These are phyloP conservation scores for Brassica nigra DNA, from an alignment of 345 rosid genomes.

Conservation along the genomic window DNA sequence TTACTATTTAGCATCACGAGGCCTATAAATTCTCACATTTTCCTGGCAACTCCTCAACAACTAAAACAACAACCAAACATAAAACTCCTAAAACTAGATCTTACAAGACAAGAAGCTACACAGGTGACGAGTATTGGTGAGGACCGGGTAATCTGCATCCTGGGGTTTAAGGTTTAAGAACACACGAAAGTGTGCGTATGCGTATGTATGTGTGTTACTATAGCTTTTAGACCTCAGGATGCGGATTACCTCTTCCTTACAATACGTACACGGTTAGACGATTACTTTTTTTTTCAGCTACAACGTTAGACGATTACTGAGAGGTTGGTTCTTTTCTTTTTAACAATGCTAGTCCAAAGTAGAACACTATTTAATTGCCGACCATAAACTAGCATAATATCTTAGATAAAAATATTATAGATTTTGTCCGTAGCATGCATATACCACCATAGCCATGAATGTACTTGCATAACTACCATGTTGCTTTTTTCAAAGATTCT, in stretches of 20 bases:
- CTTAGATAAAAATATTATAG: background rate
- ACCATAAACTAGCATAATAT: background rate
- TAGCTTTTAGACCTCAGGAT: conserved; percentile 38
- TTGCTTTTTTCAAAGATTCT: background rate
- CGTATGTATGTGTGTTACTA: background rate
- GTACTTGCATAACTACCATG: background rate
- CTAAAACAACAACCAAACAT: background rate
- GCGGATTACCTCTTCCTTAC: conserved; percentile 44
- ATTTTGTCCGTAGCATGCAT: background rate
- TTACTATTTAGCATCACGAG: conserved; percentile 7
- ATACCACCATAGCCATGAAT: background rate
- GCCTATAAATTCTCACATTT: conserved; percentile 27
- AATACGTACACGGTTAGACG: conserved; percentile 14
- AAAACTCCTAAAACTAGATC: conserved; percentile 1
- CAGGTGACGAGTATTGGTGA: conserved; percentile 23
- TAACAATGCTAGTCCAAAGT: background rate
- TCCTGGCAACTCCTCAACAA: conserved; percentile 6
- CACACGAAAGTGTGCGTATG: background rate
- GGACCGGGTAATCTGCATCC: conserved; percentile 47
- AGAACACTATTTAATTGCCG: background rate
- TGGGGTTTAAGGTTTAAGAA: conserved; percentile 34
- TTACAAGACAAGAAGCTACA: background rate
- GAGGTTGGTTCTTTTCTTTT: conserved; percentile 13
- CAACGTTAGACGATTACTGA: background rate
- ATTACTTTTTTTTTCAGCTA: background rate